Conservation (phyloP, 331 rosid genomes). For the Acacia concinna region DNA sequence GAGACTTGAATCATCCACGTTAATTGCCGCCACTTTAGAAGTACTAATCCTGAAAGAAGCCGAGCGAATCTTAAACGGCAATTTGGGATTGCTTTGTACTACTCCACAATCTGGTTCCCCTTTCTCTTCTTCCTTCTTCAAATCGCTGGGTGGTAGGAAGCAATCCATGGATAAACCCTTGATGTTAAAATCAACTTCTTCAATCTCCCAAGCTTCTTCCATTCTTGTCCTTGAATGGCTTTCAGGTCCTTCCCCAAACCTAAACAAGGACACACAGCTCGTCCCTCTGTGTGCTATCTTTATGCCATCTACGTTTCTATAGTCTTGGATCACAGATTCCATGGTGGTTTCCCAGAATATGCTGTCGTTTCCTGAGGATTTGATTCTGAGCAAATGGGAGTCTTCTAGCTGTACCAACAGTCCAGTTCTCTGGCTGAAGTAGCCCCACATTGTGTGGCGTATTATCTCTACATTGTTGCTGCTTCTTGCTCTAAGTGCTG, state of each 20-base stretch:
- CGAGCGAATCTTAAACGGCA: slow-evolving; percentile 33
- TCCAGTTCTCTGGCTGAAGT: slow-evolving; percentile 88
- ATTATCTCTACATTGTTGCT: slow-evolving; percentile 66
- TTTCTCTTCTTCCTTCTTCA: slow-evolving; percentile 61
- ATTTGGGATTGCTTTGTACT: slow-evolving; percentile 2
- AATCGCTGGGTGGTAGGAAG: slow-evolving; percentile 80
- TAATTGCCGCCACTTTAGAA: slow-evolving; percentile 41
- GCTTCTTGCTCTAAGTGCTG: slow-evolving; percentile 64
- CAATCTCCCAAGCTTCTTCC: slow-evolving; percentile 82
- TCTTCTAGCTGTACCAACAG: slow-evolving; percentile 74
- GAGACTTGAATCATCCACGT: slow-evolving; percentile 27
- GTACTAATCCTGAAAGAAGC: slow-evolving; percentile 44
- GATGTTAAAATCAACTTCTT: slow-evolving; percentile 84
- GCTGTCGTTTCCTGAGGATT: slow-evolving; percentile 40
- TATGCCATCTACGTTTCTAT: slow-evolving; percentile 66
- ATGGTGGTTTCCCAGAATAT: slow-evolving; percentile 87
- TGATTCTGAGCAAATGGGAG: slow-evolving; percentile 67
- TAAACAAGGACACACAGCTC: slow-evolving; percentile 59
- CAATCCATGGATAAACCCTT: slow-evolving; percentile 81
- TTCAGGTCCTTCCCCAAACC: slow-evolving; percentile 65
- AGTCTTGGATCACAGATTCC: slow-evolving; percentile 66
- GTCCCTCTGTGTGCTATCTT: slow-evolving; percentile 74
- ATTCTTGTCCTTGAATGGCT: slow-evolving; percentile 65
- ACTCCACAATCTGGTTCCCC: slow-evolving; percentile 12
- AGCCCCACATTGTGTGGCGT: slow-evolving; percentile 79